Base-by-base conservation (phyloP, 345 rosid genomes). In the Anacardium occidentale region DNA sequence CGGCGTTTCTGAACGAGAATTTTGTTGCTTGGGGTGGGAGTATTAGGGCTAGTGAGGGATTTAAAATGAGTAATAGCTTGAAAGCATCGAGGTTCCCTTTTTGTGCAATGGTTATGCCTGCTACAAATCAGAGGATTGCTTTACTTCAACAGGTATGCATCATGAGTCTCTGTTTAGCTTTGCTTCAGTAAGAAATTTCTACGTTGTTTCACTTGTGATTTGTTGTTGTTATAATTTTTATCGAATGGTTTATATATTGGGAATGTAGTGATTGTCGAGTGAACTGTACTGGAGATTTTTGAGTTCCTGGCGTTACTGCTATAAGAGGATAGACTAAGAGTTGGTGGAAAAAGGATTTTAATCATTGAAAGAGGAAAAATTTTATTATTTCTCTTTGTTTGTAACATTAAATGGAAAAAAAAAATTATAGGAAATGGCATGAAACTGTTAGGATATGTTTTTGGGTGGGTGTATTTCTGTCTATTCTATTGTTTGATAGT, bases 11-110 rank as follows among this genome's bases (percentile, higher is more conserved):
- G 68, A 96, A 93, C 66, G 95, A 91, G 89, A 96, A 96, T 72
- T 96, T 96, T 56, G 93, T 96, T 8, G 71, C 90, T 1, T 93
- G 99, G 98, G 99, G 99, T 20, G 98, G 98, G 44, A 93, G 90
- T 71, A 90, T 96, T 74, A 85, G 97, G 67, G 88, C 89, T 63
- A 96, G 97, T 65, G 99, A 96, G 83, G 99, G 99, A 26, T 96
- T 96, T 83, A 96, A 96, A 85, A 96, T 96, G 98, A 93, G 99
- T 69, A 90, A 89, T 72, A 93, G 98, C 84, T 90, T 93, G 89
- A 96, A 96, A 79, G 99, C 98, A 0, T 93, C 98, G 0, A 79
- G 97, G 74, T 96, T 84, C 64, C 99, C 99, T 0, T 96, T 93
- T 76, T 91, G 97, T 57, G 98, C 99, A n/a, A 88, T 93, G 29